Evolutionary conservation across 1,139 yeast genomes (phyloP).

Genomic region (Sugiyamaella sp.): DNA sequence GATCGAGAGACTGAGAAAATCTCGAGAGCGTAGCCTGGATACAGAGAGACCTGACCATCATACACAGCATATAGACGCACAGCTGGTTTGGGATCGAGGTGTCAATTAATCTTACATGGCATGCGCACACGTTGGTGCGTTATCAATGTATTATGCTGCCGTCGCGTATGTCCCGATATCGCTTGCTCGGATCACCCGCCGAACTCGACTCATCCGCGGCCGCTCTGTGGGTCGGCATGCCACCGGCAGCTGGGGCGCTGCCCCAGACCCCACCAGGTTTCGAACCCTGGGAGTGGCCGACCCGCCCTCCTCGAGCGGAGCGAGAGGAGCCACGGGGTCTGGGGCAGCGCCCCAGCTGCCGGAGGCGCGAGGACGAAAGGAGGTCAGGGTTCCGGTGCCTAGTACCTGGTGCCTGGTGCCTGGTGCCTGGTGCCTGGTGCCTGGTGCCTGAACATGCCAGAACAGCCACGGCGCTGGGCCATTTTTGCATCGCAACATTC

Average conservation of each 20-base stretch:
- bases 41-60: too few species aligned
- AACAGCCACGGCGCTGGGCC: not conserved
- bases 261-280: not conserved
- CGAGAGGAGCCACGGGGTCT: slow-evolving; percentile 2
- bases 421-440: not conserved
- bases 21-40: too few species aligned
- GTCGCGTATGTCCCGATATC: too few species aligned
- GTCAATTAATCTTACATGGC: too few species aligned
- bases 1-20: too few species aligned
- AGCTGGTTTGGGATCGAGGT: too few species aligned
- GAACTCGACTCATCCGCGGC: too few species aligned
- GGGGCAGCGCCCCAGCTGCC: slow-evolving; percentile 2
- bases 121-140: too few species aligned
- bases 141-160: too few species aligned
- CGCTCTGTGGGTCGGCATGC: not conserved
- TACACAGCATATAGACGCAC: too few species aligned
- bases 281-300: not conserved
- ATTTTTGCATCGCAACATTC: not conserved
- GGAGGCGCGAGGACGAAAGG: not conserved
- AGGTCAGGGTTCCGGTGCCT: not conserved
- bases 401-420: not conserved
- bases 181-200: too few species aligned
- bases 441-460: not conserved
- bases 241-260: slow-evolving; percentile 1
- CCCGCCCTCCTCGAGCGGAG: not conserved